Percentiles rank a stretch among this genome's conserved stretches.
phyloP scores from a whole-genome alignment of 1,284 basidiomycete species.

The Cryptococcus neoformans region DNA sequence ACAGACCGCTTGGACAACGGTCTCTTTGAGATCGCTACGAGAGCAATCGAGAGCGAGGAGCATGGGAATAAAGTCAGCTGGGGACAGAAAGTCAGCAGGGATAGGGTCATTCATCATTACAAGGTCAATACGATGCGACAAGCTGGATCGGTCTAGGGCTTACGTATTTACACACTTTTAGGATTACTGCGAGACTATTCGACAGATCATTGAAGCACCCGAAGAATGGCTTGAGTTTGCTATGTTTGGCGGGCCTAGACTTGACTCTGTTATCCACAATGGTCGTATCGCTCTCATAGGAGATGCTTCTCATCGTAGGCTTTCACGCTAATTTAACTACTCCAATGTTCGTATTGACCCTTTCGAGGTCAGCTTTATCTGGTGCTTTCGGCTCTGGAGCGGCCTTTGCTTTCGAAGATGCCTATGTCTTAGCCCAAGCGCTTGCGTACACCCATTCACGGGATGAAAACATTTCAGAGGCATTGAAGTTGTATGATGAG shows the following conservation, averaged over 20 bases:
- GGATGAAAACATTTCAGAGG: constrained; percentile 1
- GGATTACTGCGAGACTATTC: constrained; percentile 24
- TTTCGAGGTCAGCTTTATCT: constrained; percentile 11
- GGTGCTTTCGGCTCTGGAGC: constrained; percentile 28
- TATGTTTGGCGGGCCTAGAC: constrained; percentile 27
- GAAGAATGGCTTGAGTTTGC: constrained; percentile 33
- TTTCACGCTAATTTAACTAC: neutral
- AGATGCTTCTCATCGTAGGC: constrained; percentile 30
- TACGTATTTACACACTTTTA: neutral
- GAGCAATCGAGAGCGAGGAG: constrained; percentile 18
- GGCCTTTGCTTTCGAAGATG: constrained; percentile 30
- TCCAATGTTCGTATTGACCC: neutral
- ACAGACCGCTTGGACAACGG: constrained; percentile 16
- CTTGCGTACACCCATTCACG: constrained; percentile 9
- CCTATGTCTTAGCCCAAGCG: constrained; percentile 16
- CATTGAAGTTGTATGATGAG: constrained; percentile 22
- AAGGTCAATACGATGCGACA: constrained; percentile 4
- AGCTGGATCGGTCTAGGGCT: neutral
- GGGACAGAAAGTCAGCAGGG: constrained; percentile 16
- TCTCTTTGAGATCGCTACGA: constrained; percentile 19
- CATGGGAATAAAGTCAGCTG: constrained; percentile 22
- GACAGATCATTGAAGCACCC: constrained; percentile 19
- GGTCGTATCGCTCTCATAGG: constrained; percentile 26
- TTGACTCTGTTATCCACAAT: constrained; percentile 17
- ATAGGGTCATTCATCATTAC: constrained; percentile 21